A percentile compares a stretch with the other conserved stretches of the same genome.
These are phyloP conservation scores for Acorus gramineus DNA, from an alignment of 106 monocot species.

Conservation along the genomic window DNA sequence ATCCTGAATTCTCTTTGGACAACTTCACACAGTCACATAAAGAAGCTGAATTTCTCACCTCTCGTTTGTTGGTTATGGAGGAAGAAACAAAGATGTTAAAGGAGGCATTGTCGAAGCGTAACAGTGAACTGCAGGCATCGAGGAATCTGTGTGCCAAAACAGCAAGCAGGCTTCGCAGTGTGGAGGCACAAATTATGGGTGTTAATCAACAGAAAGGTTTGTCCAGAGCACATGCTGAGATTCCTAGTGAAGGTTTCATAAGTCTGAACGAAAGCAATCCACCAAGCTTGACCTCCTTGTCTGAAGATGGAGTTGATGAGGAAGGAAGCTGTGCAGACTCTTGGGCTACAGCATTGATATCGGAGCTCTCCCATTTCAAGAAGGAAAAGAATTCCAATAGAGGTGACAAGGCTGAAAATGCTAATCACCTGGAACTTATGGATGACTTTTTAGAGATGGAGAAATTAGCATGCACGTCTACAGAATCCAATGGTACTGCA, in stretches of 20 bases:
- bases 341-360: slow-evolving; percentile 51
- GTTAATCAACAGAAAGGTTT: slow-evolving; percentile 35
- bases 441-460: slow-evolving; percentile 88
- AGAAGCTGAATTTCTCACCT: slow-evolving; percentile 86
- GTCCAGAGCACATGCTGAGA: slow-evolving; percentile 31
- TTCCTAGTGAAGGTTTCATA: slow-evolving; percentile 31
- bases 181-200: slow-evolving; percentile 45
- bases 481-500: slow-evolving; percentile 21
- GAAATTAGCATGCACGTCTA: slow-evolving; percentile 40
- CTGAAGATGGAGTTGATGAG: slow-evolving; percentile 83
- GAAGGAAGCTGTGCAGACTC: slow-evolving; percentile 60
- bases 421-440: slow-evolving; percentile 60
- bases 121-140: slow-evolving; percentile 74
- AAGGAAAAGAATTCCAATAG: slow-evolving; percentile 36
- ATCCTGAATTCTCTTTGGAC: slow-evolving; percentile 47
- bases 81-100: slow-evolving; percentile 95
- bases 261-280: slow-evolving; percentile 53
- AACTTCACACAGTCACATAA: slow-evolving; percentile 56
- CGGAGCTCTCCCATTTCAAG: slow-evolving; percentile 66
- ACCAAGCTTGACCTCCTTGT: slow-evolving; percentile 72
- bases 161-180: slow-evolving; percentile 46
- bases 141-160: slow-evolving; percentile 70
- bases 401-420: slow-evolving; percentile 22
- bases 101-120: slow-evolving; percentile 81
- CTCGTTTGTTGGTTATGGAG: slow-evolving; percentile 61